These are phyloP conservation scores for Pleurotus giganteus DNA, from an alignment of 768 basidiomycete genomes.

Conservation along the genomic window DNA sequence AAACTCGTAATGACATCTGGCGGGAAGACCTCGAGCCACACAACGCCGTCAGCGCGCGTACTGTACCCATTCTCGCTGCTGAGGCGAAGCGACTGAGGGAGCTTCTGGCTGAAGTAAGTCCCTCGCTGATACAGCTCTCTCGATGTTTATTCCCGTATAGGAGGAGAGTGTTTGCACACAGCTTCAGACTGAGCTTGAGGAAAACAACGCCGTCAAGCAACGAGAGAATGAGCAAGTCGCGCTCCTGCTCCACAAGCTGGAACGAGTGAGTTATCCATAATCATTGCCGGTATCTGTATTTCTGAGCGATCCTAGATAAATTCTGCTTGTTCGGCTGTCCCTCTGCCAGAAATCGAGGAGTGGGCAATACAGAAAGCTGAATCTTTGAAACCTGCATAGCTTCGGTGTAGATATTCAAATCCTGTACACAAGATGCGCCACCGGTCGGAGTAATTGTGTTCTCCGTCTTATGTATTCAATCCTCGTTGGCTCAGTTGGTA, in stretches of 20 bases:
- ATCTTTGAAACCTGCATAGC: constrained; percentile 16
- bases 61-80: constrained; percentile 54
- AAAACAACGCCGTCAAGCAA: constrained; percentile 41
- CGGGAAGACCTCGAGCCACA: constrained; percentile 60
- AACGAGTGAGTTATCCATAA: constrained; percentile 39
- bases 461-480: background rate
- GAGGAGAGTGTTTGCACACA: constrained; percentile 54
- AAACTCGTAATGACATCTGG: constrained; percentile 58
- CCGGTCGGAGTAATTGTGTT: too few relatives aligned
- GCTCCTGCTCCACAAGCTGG: constrained; percentile 47
- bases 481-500: constrained; percentile 11
- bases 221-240: constrained; percentile 44
- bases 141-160: constrained; percentile 30
- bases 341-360: constrained; percentile 62
- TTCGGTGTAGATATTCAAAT: background rate
- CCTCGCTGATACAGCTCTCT: background rate
- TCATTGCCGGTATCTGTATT: background rate
- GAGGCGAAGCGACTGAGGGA: constrained; percentile 38
- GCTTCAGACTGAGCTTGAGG: constrained; percentile 47
- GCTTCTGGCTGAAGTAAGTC: constrained; percentile 36
- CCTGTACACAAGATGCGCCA: background rate
- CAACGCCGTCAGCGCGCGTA: constrained; percentile 59
- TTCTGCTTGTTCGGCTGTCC: constrained; percentile 51
- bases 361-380: constrained; percentile 51
- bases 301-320: constrained; percentile 33